Conservation (phyloP, 2,329 filamentous ascomycete species). For the Verticillium nonalfalfae region DNA sequence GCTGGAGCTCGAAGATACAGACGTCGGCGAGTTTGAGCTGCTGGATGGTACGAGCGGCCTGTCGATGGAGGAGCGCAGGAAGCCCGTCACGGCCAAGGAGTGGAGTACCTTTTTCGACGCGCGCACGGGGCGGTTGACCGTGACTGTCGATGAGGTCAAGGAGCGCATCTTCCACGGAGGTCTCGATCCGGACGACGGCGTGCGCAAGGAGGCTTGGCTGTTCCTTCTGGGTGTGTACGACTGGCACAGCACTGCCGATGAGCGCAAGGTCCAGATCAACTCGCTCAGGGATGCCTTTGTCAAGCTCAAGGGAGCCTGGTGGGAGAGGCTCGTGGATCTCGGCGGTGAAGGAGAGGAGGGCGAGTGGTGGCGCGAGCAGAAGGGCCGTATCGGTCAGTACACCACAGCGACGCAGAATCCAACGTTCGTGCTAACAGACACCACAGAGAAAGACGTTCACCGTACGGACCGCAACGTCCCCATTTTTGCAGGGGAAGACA, state of each 20-base stretch:
- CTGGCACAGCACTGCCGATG: constrained; percentile 85
- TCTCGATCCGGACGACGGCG: constrained; percentile 79
- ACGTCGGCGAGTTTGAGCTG: constrained; percentile 93
- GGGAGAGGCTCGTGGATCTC: constrained; percentile 84
- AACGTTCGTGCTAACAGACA: constrained; percentile 9
- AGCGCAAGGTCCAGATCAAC: constrained; percentile 75
- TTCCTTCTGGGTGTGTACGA: constrained; percentile 88
- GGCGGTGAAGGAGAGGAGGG: constrained; percentile 73
- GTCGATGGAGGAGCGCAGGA: constrained; percentile 70
- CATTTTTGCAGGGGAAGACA: constrained; percentile 95
- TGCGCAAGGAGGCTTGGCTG: constrained; percentile 93
- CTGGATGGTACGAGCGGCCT: constrained; percentile 72
- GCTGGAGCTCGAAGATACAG: constrained; percentile 87
- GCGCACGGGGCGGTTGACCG: constrained; percentile 63
- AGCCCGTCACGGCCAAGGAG: constrained; percentile 71
- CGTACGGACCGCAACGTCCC: constrained; percentile 90
- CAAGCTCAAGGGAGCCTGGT: constrained; percentile 89
- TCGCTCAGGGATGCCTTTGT: constrained; percentile 91
- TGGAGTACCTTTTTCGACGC: constrained; percentile 89
- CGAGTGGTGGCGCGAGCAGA: constrained; percentile 97
- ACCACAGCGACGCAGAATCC: neutral
- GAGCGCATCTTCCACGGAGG: constrained; percentile 97
- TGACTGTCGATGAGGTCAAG: constrained; percentile 90
- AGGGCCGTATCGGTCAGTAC: constrained; percentile 78
- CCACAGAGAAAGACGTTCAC: constrained; percentile 93